Conservation (phyloP, 2,329 filamentous ascomycete genomes). For the Fusarium succisae region DNA sequence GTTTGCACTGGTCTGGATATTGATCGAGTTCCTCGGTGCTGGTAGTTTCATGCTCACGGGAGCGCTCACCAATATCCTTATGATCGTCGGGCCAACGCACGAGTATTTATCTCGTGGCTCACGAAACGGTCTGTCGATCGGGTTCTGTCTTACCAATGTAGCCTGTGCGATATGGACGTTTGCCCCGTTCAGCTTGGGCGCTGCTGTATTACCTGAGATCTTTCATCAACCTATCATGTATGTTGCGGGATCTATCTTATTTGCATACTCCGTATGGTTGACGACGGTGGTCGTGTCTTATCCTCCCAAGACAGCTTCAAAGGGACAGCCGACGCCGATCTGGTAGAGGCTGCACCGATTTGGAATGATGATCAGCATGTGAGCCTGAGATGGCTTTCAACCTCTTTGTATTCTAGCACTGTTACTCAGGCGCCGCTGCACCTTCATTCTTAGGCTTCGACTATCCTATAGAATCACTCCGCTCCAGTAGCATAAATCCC, state of each 20-base stretch:
- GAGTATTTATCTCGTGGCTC: constrained; percentile 6
- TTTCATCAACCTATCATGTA: neutral
- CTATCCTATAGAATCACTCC: neutral
- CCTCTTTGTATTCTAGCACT: neutral
- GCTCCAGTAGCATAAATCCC: neutral
- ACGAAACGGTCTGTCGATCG: neutral
- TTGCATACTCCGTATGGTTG: neutral
- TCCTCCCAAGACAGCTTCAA: neutral
- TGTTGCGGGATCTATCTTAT: neutral
- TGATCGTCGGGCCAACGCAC: neutral
- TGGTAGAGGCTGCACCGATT: neutral
- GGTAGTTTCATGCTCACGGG: neutral
- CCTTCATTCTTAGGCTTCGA: neutral
- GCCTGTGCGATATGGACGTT: constrained; percentile 2
- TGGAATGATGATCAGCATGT: neutral
- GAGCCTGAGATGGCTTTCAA: neutral
- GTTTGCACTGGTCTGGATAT: neutral
- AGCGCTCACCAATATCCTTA: constrained; percentile 4
- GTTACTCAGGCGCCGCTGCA: fast-evolving
- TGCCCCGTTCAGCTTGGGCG: constrained; percentile 5
- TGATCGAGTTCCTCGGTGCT: fast-evolving
- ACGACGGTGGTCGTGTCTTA: neutral
- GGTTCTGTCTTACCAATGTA: constrained; percentile 8
- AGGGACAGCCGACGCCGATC: neutral
- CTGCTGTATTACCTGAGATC: neutral